A percentile compares a stretch with the other conserved stretches of the same genome.
Conservation (phyloP, 192 early-diverging fungal genomes). For the Gonapodya sp. region DNA sequence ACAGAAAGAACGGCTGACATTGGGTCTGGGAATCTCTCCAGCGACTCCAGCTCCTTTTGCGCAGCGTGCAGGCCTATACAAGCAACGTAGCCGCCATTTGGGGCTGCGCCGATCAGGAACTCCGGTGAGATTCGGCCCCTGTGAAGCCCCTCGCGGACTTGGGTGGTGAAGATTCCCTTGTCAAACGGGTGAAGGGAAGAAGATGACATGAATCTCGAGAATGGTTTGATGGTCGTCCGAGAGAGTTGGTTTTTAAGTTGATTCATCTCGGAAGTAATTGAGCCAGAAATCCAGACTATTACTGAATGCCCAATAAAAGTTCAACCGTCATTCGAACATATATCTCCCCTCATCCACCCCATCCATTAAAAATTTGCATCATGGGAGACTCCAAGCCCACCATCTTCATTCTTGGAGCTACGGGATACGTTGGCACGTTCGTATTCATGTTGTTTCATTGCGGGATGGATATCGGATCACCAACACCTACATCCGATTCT, state of each 20-base stretch:
- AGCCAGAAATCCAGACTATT: too few relatives aligned
- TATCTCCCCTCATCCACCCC: background rate
- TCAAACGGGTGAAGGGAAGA: background rate
- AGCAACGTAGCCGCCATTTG: background rate
- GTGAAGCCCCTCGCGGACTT: background rate
- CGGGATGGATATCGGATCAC: background rate
- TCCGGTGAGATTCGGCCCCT: background rate
- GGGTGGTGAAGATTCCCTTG: background rate
- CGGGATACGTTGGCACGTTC: background rate
- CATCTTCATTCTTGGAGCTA: background rate
- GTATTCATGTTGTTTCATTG: background rate
- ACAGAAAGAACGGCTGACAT: background rate
- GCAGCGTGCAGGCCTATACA: background rate
- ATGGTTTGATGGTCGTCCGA: too few relatives aligned
- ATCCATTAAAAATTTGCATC: too few relatives aligned
- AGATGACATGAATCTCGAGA: background rate
- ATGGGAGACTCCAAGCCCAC: background rate
- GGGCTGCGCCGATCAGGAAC: background rate
- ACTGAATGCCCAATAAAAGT: too few relatives aligned
- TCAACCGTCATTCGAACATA: too few relatives aligned
- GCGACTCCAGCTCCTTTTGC: background rate
- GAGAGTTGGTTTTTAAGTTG: too few relatives aligned
- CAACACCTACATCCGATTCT: background rate
- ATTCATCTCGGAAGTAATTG: too few relatives aligned
- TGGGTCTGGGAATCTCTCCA: background rate